A percentile compares a stretch with the other conserved stretches of the same genome.
Conservation (phyloP, 805 yeast species). For the Lipomyces kockii region DNA sequence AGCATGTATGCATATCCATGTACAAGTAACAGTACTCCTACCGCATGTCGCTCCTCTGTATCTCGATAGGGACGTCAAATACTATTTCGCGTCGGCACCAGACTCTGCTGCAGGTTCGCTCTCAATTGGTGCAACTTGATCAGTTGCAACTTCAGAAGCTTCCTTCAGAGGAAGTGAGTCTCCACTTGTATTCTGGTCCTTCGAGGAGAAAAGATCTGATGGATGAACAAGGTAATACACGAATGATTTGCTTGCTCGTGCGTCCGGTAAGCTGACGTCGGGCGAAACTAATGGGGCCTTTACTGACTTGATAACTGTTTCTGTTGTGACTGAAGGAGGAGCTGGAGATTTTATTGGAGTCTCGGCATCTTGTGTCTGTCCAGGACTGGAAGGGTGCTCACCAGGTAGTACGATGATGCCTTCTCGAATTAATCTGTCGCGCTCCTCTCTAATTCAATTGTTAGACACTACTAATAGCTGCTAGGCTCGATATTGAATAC, state of each 20-base stretch:
- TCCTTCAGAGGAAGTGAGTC: neutral
- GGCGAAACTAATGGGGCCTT: neutral
- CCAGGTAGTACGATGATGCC: slow-evolving; percentile 20
- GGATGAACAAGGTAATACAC: neutral
- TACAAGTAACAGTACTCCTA: neutral
- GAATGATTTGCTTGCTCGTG: neutral
- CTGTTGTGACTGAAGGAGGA: neutral
- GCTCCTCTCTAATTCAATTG: slow-evolving; percentile 18
- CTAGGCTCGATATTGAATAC: slow-evolving; percentile 1
- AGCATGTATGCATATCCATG: neutral
- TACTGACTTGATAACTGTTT: neutral
- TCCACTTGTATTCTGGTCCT: neutral
- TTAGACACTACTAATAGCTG: neutral
- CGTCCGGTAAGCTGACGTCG: neutral
- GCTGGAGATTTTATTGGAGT: neutral
- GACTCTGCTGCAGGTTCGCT: neutral
- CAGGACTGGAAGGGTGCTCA: slow-evolving; percentile 2
- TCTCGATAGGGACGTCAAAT: neutral
- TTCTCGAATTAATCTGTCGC: slow-evolving; percentile 23
- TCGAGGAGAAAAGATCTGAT: neutral
- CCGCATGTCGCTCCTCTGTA: neutral
- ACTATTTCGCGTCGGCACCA: neutral
- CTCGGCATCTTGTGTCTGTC: slow-evolving; percentile 9
- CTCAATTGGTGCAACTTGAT: neutral
- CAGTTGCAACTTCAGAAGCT: neutral